Percentiles rank a stretch among this genome's conserved stretches.
These are phyloP conservation scores for Aspergillus vadensis DNA, from an alignment of 2,329 filamentous ascomycete genomes.

Conservation along the genomic window DNA sequence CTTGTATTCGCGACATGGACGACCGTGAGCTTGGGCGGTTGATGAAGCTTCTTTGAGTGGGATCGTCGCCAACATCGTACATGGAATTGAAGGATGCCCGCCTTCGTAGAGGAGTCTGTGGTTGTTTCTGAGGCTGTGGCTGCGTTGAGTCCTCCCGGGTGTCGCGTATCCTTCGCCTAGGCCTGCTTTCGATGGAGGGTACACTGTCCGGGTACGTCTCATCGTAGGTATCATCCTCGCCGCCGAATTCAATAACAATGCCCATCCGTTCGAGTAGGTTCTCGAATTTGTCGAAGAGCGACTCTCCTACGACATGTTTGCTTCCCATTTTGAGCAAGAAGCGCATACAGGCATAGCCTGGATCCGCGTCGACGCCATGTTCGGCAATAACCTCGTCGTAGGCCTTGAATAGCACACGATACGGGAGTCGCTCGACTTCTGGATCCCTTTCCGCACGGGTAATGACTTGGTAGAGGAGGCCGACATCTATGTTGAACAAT, in stretches of 20 bases:
- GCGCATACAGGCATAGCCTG: slow-evolving; percentile 73
- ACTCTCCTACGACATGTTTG: slow-evolving; percentile 54
- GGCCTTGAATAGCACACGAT: slow-evolving; percentile 76
- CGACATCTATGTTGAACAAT: slow-evolving; percentile 64
- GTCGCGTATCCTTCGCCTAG: slow-evolving; percentile 23
- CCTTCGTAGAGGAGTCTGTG: slow-evolving; percentile 38
- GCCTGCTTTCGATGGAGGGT: slow-evolving; percentile 26
- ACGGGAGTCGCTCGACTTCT: slow-evolving; percentile 66
- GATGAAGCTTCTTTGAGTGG: slow-evolving; percentile 45
- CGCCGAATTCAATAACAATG: slow-evolving; percentile 67
- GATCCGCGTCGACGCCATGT: slow-evolving; percentile 69
- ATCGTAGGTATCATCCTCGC: slow-evolving; percentile 46
- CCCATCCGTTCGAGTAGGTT: slow-evolving; percentile 68
- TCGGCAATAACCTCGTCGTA: slow-evolving; percentile 75
- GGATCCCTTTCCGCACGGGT: slow-evolving; percentile 67
- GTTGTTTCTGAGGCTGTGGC: slow-evolving; percentile 7
- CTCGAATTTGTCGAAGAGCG: slow-evolving; percentile 70
- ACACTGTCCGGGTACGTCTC: slow-evolving; percentile 30
- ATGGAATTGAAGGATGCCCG: slow-evolving; percentile 59
- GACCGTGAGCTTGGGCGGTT: slow-evolving; percentile 47
- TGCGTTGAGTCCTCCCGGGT: slow-evolving; percentile 28
- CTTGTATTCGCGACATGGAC: slow-evolving; percentile 46
- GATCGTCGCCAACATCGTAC: slow-evolving; percentile 55
- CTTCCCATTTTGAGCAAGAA: slow-evolving; percentile 79
- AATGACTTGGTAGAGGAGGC: slow-evolving; percentile 75